Evolutionary conservation across 2,329 filamentous ascomycete genomes (phyloP).

Genomic region (Hypomyces rosellus): DNA sequence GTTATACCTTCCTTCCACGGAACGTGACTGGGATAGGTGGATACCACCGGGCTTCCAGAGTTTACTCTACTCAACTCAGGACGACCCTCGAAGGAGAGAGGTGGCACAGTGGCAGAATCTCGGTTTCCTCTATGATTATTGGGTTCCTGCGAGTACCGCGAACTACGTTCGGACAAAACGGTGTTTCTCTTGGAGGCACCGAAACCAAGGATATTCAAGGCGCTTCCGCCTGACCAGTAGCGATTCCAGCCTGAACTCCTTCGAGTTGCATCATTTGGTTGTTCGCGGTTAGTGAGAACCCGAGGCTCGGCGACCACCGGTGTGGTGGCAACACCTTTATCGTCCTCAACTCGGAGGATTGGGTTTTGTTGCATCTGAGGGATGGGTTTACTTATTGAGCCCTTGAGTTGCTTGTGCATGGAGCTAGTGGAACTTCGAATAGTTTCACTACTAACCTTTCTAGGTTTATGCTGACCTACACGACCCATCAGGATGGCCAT

Average conservation of each 20-base stretch:
- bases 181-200: slow-evolving; percentile 45
- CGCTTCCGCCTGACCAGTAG: slow-evolving; percentile 70
- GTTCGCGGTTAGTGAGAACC: slow-evolving; percentile 26
- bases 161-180: slow-evolving; percentile 49
- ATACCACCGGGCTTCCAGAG: slow-evolving; percentile 63
- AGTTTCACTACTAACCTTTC: slow-evolving; percentile 52
- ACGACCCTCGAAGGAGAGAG: slow-evolving; percentile 58
- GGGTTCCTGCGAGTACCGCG: slow-evolving; percentile 43
- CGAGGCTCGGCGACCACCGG: slow-evolving; percentile 29
- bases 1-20: slow-evolving; percentile 52
- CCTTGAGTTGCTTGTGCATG: slow-evolving; percentile 57
- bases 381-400: slow-evolving; percentile 55
- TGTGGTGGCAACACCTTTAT: slow-evolving; percentile 36
- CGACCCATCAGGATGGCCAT: slow-evolving; percentile 63
- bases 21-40: slow-evolving; percentile 48
- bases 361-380: slow-evolving; percentile 35
- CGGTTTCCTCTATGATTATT: slow-evolving; percentile 45
- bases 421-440: slow-evolving; percentile 43
- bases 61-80: slow-evolving; percentile 59
- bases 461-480: slow-evolving; percentile 39
- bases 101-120: slow-evolving; percentile 64
- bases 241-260: slow-evolving; percentile 70
- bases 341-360: slow-evolving; percentile 31
- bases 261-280: slow-evolving; percentile 39
- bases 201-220: slow-evolving; percentile 58